phyloP scores from a whole-genome alignment of 305 asterid species.

The Solanum aculeatissimum region DNA sequence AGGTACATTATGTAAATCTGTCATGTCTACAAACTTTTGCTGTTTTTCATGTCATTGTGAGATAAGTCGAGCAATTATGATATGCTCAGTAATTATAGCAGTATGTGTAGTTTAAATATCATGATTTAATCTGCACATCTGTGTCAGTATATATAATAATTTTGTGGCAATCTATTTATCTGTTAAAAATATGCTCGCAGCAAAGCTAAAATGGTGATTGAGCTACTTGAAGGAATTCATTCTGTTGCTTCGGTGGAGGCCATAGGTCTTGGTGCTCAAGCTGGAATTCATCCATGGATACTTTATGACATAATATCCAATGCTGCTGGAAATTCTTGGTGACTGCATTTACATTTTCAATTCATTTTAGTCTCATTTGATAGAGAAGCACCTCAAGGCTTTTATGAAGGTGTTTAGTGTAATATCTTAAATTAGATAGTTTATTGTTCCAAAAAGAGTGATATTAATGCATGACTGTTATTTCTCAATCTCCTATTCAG shows the following conservation, averaged over 20 bases:
- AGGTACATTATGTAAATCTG: conserved; percentile 36
- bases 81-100: background rate
- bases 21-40: background rate
- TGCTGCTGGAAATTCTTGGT: conserved; percentile 99
- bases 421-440: background rate
- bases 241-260: conserved; percentile 90
- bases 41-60: background rate
- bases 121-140: background rate
- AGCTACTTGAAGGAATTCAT: conserved; percentile 95
- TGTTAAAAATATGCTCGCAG: conserved; percentile 29
- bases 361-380: background rate
- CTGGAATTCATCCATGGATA: conserved; percentile 91
- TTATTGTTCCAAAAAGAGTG: background rate
- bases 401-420: background rate
- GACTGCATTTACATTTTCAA: background rate
- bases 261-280: conserved; percentile 76
- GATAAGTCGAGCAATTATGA: background rate
- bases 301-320: conserved; percentile 81
- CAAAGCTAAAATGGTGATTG: conserved; percentile 77
- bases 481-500: background rate
- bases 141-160: background rate
- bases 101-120: background rate
- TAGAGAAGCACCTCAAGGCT: background rate
- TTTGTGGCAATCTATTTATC: background rate
- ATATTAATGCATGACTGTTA: background rate